A percentile compares a stretch with the other conserved stretches of the same genome.
Conservation (phyloP, 1,139 yeast species). For the Pichia sp. region DNA sequence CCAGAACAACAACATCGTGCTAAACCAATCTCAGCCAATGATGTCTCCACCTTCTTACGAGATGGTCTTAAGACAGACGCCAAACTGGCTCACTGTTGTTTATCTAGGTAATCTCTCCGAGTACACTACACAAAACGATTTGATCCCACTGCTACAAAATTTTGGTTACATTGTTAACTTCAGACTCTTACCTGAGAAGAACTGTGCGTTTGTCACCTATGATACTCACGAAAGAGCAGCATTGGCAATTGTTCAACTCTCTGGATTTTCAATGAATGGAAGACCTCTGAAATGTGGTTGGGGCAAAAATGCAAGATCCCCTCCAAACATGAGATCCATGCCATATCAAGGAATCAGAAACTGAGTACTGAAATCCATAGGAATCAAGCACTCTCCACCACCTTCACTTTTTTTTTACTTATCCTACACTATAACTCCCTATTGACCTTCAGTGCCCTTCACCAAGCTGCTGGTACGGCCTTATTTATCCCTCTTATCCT, state of each 20-base stretch:
- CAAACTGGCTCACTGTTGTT: conserved; percentile 83
- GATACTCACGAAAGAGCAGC: conserved; percentile 89
- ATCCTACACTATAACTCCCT: no score
- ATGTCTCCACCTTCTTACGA: conserved; percentile 37
- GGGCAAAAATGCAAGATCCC: conserved; percentile 62
- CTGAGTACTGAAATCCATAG: no score
- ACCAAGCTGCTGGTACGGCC: no score
- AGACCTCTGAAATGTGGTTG: conserved; percentile 80
- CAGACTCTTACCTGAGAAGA: conserved; percentile 73
- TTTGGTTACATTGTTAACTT: conserved; percentile 81
- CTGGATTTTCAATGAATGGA: conserved; percentile 71
- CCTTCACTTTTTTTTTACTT: no score
- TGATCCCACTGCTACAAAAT: conserved; percentile 68
- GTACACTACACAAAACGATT: conserved; percentile 62
- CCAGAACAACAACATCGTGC: conserved; percentile 6
- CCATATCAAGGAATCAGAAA: no score
- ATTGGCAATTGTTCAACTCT: conserved; percentile 72
- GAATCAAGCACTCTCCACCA: no score
- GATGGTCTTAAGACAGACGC: conserved; percentile 66
- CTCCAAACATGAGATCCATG: no score
- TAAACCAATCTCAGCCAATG: not conserved
- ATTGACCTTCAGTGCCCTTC: no score
- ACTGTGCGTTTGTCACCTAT: conserved; percentile 80
- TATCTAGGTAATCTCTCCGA: conserved; percentile 83
- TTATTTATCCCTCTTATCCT: not conserved